These are phyloP conservation scores for Chrysoporthe puriensis DNA, from an alignment of 2,329 filamentous ascomycete species.

Conservation along the genomic window DNA sequence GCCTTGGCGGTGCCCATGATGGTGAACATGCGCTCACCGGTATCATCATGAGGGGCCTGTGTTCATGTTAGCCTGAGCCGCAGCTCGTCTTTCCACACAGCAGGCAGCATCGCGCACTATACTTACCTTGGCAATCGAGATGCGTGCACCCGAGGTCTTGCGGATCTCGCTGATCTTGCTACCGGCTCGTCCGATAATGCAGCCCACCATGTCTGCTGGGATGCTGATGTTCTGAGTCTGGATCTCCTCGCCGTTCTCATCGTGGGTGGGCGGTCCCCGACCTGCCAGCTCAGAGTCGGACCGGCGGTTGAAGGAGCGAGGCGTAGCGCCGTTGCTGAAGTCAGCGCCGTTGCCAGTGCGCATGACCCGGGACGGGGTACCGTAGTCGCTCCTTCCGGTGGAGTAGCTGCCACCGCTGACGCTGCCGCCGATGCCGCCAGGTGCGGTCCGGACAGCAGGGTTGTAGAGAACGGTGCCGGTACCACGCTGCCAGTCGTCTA, in stretches of 20 bases:
- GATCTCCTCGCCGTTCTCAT: constrained; percentile 95
- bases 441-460: constrained; percentile 85
- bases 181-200: constrained; percentile 93
- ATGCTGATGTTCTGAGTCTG: constrained; percentile 99
- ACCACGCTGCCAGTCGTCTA: constrained; percentile 97
- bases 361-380: constrained; percentile 73
- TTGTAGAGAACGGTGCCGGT: constrained; percentile 98
- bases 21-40: constrained; percentile 98
- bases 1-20: constrained; percentile 94
- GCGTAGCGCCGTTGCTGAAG: constrained; percentile 78
- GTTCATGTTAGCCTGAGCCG: constrained; percentile 28
- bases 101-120: neutral
- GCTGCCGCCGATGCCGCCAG: constrained; percentile 54
- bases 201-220: constrained; percentile 98
- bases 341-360: constrained; percentile 97
- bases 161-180: constrained; percentile 99
- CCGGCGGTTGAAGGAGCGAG: constrained; percentile 73
- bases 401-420: constrained; percentile 51
- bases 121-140: constrained; percentile 89
- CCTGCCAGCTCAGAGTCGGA: constrained; percentile 80
- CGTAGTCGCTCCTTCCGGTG: constrained; percentile 58
- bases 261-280: constrained; percentile 83
- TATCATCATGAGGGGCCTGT: constrained; percentile 89
- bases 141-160: constrained; percentile 93
- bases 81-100: neutral